Evolutionary conservation across 2,329 filamentous ascomycete genomes (phyloP).

Genomic region (Orbilia ellipsospora): DNA sequence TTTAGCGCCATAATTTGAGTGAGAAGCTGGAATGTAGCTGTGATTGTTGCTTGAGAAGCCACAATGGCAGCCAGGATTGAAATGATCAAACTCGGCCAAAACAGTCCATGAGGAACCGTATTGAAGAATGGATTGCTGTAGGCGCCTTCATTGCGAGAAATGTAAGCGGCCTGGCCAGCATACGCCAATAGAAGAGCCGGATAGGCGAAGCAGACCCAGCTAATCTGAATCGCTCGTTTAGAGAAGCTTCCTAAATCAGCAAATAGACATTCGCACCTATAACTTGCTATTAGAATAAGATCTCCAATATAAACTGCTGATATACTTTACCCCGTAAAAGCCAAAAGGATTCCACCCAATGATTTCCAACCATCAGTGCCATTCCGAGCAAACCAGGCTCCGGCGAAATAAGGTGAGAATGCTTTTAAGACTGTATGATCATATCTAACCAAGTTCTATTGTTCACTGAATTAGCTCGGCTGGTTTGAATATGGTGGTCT

Average conservation of each 20-base stretch:
- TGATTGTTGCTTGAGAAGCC: slow-evolving; percentile 82
- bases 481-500: background rate
- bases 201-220: slow-evolving; percentile 75
- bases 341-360: slow-evolving; percentile 77
- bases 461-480: slow-evolving; percentile 10
- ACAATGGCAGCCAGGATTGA: slow-evolving; percentile 78
- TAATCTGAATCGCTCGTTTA: slow-evolving; percentile 76
- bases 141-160: slow-evolving; percentile 70
- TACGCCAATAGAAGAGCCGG: slow-evolving; percentile 76
- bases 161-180: slow-evolving; percentile 79
- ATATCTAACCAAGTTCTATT: slow-evolving; percentile 66
- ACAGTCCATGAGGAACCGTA: slow-evolving; percentile 73
- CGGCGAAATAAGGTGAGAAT: slow-evolving; percentile 71
- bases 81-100: slow-evolving; percentile 76
- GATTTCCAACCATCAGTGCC: slow-evolving; percentile 72
- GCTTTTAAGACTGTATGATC: slow-evolving; percentile 69
- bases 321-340: slow-evolving; percentile 71
- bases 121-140: slow-evolving; percentile 81
- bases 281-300: background rate
- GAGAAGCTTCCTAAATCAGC: slow-evolving; percentile 79
- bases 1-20: slow-evolving; percentile 77
- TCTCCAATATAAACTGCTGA: too few relatives aligned
- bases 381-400: slow-evolving; percentile 71
- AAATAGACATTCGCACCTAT: slow-evolving; percentile 71
- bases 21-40: slow-evolving; percentile 76